Evolutionary conservation across 495 filamentous ascomycete genomes (phyloP).

Genomic region (Parathielavia appendiculata): DNA sequence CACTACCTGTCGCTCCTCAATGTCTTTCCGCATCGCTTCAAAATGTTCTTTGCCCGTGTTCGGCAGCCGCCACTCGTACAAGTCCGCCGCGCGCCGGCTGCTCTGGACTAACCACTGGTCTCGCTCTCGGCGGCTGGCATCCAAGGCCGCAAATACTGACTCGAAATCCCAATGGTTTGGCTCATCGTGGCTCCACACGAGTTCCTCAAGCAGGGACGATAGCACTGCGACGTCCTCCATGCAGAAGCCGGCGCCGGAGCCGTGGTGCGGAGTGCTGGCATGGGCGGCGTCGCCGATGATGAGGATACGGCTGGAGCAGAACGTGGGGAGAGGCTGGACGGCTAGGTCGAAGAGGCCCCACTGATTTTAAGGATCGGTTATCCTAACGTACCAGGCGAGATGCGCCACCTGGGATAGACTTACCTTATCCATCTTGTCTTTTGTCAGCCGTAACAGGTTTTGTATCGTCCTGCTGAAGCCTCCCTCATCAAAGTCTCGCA

Average conservation of each 20-base stretch:
- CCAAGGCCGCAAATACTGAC: constrained; percentile 11
- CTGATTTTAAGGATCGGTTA: no score
- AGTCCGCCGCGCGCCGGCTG: constrained; percentile 25
- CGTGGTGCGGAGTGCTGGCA: constrained; percentile 41
- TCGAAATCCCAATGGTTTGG: constrained; percentile 8
- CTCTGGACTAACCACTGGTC: constrained; percentile 37
- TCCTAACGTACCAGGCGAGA: no score
- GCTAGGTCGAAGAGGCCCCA: constrained; percentile 41
- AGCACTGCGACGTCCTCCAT: constrained; percentile 39
- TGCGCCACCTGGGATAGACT: not conserved
- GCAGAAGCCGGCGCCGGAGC: constrained; percentile 39
- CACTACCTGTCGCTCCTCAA: constrained; percentile 10
- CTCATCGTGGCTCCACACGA: not conserved
- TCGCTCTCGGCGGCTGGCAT: constrained; percentile 22
- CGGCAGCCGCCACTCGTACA: constrained; percentile 30
- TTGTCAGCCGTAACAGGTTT: constrained; percentile 22
- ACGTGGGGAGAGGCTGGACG: constrained; percentile 26
- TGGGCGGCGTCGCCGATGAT: constrained; percentile 44
- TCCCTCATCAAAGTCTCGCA: constrained; percentile 41
- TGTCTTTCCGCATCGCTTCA: constrained; percentile 13
- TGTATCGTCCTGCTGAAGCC: constrained; percentile 50
- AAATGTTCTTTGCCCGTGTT: constrained; percentile 5
- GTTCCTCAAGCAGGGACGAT: constrained; percentile 11
- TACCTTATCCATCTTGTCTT: constrained; percentile 27
- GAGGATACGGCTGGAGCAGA: constrained; percentile 26